Evolutionary conservation across 106 monocot species (phyloP).

Genomic region (Triglochin maritima): DNA sequence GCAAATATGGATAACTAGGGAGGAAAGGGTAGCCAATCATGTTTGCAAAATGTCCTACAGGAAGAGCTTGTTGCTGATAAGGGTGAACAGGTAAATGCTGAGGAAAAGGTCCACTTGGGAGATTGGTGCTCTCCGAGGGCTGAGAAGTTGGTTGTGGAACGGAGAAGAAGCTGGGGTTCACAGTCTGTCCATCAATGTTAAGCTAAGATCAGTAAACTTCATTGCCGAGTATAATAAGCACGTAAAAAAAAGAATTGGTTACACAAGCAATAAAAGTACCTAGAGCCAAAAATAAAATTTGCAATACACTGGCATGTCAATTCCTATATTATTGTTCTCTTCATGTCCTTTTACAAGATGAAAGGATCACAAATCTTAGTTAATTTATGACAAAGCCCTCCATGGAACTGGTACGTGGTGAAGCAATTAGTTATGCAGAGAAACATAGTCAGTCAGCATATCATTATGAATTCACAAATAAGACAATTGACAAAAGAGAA

Average conservation of each 20-base stretch:
- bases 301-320: too few species aligned
- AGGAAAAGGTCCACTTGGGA: constrained; percentile 40
- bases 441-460: too few species aligned
- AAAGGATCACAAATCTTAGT: too few species aligned
- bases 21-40: constrained; percentile 83
- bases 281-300: too few species aligned
- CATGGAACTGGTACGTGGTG: too few species aligned
- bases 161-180: constrained; percentile 46
- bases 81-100: constrained; percentile 66
- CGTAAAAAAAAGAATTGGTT: background rate
- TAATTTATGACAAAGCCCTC: too few species aligned
- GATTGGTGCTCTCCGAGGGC: constrained; percentile 31
- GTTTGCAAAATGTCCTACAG: constrained; percentile 74
- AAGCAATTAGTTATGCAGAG: too few species aligned
- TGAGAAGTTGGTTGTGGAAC: constrained; percentile 28
- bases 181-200: constrained; percentile 23
- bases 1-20: constrained; percentile 65
- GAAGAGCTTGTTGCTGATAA: constrained; percentile 72
- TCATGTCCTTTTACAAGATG: too few species aligned
- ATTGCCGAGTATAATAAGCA: background rate
- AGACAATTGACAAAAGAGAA: background rate
- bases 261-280: background rate
- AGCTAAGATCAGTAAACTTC: constrained; percentile 2
- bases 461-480: too few species aligned
- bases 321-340: too few species aligned